Percentiles rank a stretch among this genome's conserved stretches.
These are phyloP conservation scores for Heterobasidion annosum DNA, from an alignment of 1,284 basidiomycete species.

Conservation along the genomic window DNA sequence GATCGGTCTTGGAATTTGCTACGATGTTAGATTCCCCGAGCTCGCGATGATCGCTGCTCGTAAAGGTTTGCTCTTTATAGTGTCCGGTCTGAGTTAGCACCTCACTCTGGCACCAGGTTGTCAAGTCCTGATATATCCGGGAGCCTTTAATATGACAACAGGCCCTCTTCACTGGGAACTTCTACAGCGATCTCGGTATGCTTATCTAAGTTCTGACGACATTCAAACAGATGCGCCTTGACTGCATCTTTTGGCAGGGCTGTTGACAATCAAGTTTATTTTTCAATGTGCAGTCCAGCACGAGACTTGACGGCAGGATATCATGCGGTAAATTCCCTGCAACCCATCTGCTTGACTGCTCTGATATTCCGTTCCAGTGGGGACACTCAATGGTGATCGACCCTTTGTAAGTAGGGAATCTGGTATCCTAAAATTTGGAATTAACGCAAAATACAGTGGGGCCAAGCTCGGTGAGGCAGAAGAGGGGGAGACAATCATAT, in stretches of 20 bases:
- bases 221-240: neutral
- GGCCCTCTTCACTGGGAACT: constrained; percentile 97
- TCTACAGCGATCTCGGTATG: constrained; percentile 77
- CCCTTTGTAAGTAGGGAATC: constrained; percentile 59
- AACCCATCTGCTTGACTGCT: neutral
- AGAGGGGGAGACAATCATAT: constrained; percentile 77
- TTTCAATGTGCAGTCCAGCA: constrained; percentile 94
- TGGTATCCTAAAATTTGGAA: neutral
- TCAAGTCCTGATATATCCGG: constrained; percentile 86
- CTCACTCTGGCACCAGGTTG: constrained; percentile 47
- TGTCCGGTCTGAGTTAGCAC: neutral
- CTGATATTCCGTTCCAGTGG: constrained; percentile 43
- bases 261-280: constrained; percentile 93
- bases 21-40: constrained; percentile 93
- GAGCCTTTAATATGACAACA: constrained; percentile 87
- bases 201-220: neutral
- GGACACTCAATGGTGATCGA: constrained; percentile 88
- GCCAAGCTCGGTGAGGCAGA: constrained; percentile 71
- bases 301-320: constrained; percentile 76
- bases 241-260: constrained; percentile 46
- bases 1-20: constrained; percentile 88
- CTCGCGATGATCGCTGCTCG: constrained; percentile 88
- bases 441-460: constrained; percentile 43
- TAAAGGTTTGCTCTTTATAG: constrained; percentile 41
- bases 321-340: constrained; percentile 63